Evolutionary conservation across 768 basidiomycete genomes (phyloP).

Genomic region (Rhizopogon vesiculosus): DNA sequence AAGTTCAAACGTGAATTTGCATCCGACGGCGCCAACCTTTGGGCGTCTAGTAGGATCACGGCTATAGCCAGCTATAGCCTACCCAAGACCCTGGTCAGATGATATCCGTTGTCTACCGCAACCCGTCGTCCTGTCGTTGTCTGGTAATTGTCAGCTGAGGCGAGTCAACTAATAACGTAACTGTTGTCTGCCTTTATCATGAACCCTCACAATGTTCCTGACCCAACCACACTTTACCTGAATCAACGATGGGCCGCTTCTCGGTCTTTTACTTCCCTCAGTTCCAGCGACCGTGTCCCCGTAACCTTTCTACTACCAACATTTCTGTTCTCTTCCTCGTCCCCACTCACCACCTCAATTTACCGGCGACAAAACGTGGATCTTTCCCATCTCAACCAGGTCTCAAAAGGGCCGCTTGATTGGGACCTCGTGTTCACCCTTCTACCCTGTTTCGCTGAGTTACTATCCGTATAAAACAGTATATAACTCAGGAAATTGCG

Average conservation of each 20-base stretch:
- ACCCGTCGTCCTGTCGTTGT: constrained; percentile 7
- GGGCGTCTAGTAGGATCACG: not conserved
- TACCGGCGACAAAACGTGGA: constrained; percentile 7
- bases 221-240: constrained; percentile 11
- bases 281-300: constrained; percentile 3
- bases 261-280: constrained; percentile 9
- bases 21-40: not conserved
- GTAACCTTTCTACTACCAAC: constrained; percentile 14
- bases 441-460: constrained; percentile 35
- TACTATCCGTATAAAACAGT: constrained; percentile 34
- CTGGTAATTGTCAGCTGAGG: constrained; percentile 3
- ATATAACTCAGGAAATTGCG: constrained; percentile 33
- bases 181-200: constrained; percentile 13
- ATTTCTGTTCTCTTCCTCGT: constrained; percentile 9
- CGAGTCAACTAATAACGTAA: constrained; percentile 28
- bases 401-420: constrained; percentile 27
- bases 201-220: constrained; percentile 13
- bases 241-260: constrained; percentile 11
- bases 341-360: constrained; percentile 7
- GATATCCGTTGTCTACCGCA: too few relatives aligned
- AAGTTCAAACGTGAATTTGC: not conserved
- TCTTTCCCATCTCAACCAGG: constrained; percentile 20
- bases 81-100: constrained; percentile 10
- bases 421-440: constrained; percentile 31
- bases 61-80: not conserved